Percentiles rank a stretch among this genome's conserved stretches.
Conservation (phyloP, 305 asterid genomes). For the Solanum aculeatissimum region DNA sequence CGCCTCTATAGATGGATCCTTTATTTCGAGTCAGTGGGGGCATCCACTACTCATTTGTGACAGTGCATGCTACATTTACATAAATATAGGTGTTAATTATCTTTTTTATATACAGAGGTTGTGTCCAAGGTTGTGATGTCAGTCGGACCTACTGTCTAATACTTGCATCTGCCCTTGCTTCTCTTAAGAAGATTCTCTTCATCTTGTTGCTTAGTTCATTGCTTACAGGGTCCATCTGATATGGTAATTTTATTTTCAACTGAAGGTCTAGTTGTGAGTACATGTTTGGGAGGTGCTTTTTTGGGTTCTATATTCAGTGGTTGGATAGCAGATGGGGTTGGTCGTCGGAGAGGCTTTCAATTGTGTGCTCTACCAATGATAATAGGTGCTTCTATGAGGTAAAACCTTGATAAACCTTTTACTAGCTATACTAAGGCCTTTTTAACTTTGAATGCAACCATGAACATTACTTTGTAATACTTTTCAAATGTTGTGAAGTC, state of each 20-base stretch:
- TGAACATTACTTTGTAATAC: background rate
- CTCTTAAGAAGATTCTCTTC: background rate
- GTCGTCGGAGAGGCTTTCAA: slow-evolving; percentile 75
- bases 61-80: background rate
- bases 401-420: background rate
- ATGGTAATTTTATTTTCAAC: slow-evolving; percentile 5
- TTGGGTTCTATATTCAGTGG: slow-evolving; percentile 80
- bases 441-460: background rate
- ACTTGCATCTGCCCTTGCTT: background rate
- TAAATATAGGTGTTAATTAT: background rate
- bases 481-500: background rate
- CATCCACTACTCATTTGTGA: background rate
- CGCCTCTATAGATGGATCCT: background rate
- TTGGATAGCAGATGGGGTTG: slow-evolving; percentile 73
- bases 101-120: background rate
- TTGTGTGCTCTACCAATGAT: slow-evolving; percentile 87
- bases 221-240: background rate
- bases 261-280: slow-evolving; percentile 91
- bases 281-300: slow-evolving; percentile 91
- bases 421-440: background rate
- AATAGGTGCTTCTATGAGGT: slow-evolving; percentile 80
- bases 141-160: background rate
- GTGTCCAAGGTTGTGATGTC: background rate
- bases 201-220: background rate
- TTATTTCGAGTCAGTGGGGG: background rate